A percentile compares a stretch with the other conserved stretches of the same genome.
Conservation (phyloP, 306 rosid genomes). For the Boehmeria nivea region DNA sequence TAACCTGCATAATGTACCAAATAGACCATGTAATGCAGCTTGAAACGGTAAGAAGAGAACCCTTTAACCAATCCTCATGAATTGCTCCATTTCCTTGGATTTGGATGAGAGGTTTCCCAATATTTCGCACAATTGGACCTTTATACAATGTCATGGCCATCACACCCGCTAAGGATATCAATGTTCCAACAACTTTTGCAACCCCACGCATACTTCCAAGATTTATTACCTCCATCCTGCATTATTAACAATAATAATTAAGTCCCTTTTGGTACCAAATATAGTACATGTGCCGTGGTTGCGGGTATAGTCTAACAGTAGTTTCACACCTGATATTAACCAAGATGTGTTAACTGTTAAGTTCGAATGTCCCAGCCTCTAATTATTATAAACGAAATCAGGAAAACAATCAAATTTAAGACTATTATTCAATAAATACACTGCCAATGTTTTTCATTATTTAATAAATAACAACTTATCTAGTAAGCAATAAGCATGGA, state of each 20-base stretch:
- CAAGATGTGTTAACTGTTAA: no score
- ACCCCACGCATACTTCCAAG: conserved; percentile 41
- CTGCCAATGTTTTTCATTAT: no score
- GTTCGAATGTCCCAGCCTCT: no score
- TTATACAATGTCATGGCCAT: conserved; percentile 75
- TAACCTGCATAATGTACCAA: conserved; percentile 86
- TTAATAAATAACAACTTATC: no score
- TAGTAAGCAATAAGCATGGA: no score
- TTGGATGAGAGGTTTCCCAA: conserved; percentile 51
- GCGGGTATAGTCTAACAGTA: no score
- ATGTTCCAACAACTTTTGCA: conserved; percentile 65
- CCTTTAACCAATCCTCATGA: conserved; percentile 62
- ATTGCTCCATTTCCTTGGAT: conserved; percentile 32
- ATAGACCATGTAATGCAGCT: conserved; percentile 76
- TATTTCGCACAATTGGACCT: conserved; percentile 47
- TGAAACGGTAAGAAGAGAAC: conserved; percentile 60
- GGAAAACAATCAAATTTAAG: no score
- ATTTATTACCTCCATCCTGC: conserved; percentile 56
- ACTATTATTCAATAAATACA: no score
- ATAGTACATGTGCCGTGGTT: no score
- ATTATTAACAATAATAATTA: background rate
- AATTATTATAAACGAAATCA: no score
- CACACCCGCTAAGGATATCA: conserved; percentile 66
- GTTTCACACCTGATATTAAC: no score
- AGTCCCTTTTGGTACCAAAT: no score